Evolutionary conservation across 768 basidiomycete genomes (phyloP).

Genomic region (Cystobasidium tubakii): DNA sequence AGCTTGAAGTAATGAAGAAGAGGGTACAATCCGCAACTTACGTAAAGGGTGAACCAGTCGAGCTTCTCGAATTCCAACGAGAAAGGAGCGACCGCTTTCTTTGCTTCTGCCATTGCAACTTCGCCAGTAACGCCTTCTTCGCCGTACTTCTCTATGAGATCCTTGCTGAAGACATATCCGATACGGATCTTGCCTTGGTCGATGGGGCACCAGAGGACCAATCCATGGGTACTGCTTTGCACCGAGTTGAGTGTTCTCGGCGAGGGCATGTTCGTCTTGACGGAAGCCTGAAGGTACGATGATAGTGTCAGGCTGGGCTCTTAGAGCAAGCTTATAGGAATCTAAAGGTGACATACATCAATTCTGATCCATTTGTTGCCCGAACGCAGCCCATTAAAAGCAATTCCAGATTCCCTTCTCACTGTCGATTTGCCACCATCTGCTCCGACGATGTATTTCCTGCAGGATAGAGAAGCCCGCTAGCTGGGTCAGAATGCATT

Average conservation of each 20-base stretch:
- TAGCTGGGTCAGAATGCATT: no score
- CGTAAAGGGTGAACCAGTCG: slow-evolving; percentile 45
- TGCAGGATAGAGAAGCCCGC: slow-evolving; percentile 5
- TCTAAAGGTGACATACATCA: slow-evolving; percentile 35
- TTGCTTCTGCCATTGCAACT: slow-evolving; percentile 37
- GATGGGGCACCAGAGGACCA: slow-evolving; percentile 41
- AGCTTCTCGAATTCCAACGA: slow-evolving; percentile 41
- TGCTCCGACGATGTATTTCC: slow-evolving; percentile 39
- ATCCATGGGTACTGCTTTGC: slow-evolving; percentile 37
- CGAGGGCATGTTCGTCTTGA: slow-evolving; percentile 41
- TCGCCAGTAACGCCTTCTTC: slow-evolving; percentile 25
- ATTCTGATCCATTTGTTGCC: slow-evolving; percentile 40
- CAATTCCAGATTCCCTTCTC: slow-evolving; percentile 35
- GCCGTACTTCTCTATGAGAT: slow-evolving; percentile 38
- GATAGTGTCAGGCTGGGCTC: no score
- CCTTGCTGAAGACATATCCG: slow-evolving; percentile 38
- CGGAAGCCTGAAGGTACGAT: slow-evolving; percentile 11
- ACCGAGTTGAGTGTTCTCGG: slow-evolving; percentile 39
- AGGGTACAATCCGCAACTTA: background rate
- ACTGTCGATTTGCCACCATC: slow-evolving; percentile 38
- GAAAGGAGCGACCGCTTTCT: slow-evolving; percentile 41
- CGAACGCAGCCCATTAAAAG: slow-evolving; percentile 34
- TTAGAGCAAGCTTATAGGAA: no score
- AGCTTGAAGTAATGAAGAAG: background rate
- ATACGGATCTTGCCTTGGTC: slow-evolving; percentile 38